These are phyloP conservation scores for Calophaca sinica DNA, from an alignment of 306 rosid species.

Conservation along the genomic window DNA sequence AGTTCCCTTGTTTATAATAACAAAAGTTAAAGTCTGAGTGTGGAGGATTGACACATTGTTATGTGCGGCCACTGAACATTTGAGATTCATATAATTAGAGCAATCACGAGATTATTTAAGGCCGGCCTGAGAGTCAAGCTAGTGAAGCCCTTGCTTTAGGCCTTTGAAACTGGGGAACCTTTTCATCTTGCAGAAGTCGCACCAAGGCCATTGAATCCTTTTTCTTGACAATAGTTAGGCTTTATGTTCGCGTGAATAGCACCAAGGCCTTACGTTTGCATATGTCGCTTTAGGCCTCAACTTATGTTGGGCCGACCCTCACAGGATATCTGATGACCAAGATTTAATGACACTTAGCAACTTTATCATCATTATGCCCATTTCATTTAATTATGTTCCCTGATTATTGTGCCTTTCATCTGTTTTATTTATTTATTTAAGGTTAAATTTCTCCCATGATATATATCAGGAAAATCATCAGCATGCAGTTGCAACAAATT, in stretches of 20 bases:
- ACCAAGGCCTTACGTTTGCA: too few species aligned
- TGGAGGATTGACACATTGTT: neutral
- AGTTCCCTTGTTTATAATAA: neutral
- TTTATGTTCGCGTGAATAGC: neutral
- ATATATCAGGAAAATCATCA: constrained; percentile 57
- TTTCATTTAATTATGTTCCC: constrained; percentile 19
- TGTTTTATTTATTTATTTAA: constrained; percentile 8
- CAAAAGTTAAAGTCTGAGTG: neutral
- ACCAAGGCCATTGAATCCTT: neutral
- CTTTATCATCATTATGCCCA: neutral
- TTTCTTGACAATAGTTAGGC: neutral
- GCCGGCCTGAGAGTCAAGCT: too few species aligned
- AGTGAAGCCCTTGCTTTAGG: too few species aligned
- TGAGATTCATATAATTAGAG: neutral
- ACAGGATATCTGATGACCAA: neutral
- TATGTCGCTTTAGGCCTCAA: neutral
- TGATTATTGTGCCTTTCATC: constrained; percentile 2
- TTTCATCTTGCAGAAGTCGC: neutral
- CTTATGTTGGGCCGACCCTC: too few species aligned
- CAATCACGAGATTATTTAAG: too few species aligned
- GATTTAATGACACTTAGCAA: constrained; percentile 4
- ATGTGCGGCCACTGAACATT: constrained; percentile 13
- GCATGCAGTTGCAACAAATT: constrained; percentile 49
- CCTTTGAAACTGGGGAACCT: neutral
- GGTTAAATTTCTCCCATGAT: constrained; percentile 9